phyloP scores from a whole-genome alignment of 169 alveolate genomes.

The Besnoitia besnoiti region DNA sequence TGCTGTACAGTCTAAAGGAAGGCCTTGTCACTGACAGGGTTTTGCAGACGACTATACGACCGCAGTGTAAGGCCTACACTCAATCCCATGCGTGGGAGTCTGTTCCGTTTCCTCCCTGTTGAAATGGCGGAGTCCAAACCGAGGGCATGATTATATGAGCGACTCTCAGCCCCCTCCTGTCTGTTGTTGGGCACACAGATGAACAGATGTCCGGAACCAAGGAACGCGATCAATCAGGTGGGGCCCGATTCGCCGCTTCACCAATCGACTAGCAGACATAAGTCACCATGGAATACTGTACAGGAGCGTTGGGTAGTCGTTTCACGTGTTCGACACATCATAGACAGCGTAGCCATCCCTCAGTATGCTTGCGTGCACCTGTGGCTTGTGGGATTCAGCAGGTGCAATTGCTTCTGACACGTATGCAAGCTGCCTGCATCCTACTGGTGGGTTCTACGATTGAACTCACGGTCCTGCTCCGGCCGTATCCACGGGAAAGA shows the following conservation, averaged over 20 bases:
- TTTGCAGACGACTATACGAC: neutral
- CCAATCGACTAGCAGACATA: neutral
- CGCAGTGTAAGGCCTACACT: neutral
- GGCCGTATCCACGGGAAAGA: no score
- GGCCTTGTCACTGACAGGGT: neutral
- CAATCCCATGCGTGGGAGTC: no score
- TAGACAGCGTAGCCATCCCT: no score
- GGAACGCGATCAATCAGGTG: neutral
- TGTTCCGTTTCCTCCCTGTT: no score
- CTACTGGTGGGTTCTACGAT: no score
- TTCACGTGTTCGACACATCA: no score
- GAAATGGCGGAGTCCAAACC: no score
- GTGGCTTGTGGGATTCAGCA: neutral
- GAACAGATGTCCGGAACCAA: neutral
- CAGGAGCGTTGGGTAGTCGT: neutral
- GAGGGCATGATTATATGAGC: no score
- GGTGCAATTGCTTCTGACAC: neutral
- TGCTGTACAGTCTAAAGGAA: slow-evolving; percentile 25
- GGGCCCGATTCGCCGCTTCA: neutral
- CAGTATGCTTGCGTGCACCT: neutral
- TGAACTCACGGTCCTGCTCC: no score
- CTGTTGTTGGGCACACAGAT: neutral
- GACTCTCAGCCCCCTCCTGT: no score
- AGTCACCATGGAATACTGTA: no score
- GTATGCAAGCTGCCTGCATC: neutral